phyloP scores from a whole-genome alignment of 768 basidiomycete species.

The Mycena haematopus region DNA sequence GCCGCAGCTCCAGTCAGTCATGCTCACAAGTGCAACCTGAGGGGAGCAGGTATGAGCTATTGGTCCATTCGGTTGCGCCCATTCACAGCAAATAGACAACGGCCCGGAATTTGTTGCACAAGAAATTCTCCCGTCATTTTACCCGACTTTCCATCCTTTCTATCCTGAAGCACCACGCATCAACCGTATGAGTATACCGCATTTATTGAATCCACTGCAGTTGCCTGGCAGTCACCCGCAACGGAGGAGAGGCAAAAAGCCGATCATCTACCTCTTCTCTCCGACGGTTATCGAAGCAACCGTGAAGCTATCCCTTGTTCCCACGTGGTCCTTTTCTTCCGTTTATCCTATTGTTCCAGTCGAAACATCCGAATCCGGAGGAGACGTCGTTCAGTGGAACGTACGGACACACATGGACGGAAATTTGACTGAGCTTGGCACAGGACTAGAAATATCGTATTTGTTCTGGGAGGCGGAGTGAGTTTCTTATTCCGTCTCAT shows the following conservation, averaged over 20 bases:
- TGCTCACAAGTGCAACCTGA: not conserved
- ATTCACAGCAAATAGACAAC: not conserved
- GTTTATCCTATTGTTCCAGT: conserved; percentile 1
- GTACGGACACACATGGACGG: conserved; percentile 30
- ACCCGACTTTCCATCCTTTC: not conserved
- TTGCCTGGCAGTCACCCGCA: not conserved
- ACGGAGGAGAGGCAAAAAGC: conserved; percentile 11
- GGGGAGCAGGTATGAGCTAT: not conserved
- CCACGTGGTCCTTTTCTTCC: conserved; percentile 10
- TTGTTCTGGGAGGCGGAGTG: conserved; percentile 50
- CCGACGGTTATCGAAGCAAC: not conserved
- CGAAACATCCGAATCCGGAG: not conserved
- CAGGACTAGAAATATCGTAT: conserved; percentile 40
- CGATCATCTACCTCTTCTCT: conserved; percentile 17
- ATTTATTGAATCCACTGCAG: not conserved
- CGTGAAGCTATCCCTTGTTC: conserved; percentile 13
- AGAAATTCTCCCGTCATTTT: not conserved
- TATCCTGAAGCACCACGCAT: not conserved
- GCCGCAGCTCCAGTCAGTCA: not conserved
- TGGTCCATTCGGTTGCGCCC: not conserved
- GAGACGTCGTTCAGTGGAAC: not conserved
- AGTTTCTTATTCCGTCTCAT: conserved; percentile 9
- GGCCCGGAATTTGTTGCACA: not conserved
- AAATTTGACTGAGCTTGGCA: conserved; percentile 36
- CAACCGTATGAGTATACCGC: conserved; percentile 2